A percentile compares a stretch with the other conserved stretches of the same genome.
phyloP scores from a whole-genome alignment of 768 basidiomycete species.

The Lactarius vividus region DNA sequence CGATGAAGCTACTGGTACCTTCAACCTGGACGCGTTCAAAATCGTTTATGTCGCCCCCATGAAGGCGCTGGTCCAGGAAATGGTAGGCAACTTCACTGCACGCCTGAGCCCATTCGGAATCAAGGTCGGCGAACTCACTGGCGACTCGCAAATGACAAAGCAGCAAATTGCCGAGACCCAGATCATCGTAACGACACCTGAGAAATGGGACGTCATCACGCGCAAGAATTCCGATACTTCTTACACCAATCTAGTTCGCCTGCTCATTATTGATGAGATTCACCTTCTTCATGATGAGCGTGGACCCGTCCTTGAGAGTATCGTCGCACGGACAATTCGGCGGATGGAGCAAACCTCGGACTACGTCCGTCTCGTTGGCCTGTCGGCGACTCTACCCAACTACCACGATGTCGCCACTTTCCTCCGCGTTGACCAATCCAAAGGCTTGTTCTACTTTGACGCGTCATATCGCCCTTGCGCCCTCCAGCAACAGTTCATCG shows the following conservation, averaged over 20 bases:
- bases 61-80: constrained; percentile 99
- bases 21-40: constrained; percentile 91
- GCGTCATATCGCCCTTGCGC: constrained; percentile 91
- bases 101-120: constrained; percentile 72
- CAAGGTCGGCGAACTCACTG: constrained; percentile 92
- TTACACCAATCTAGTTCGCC: constrained; percentile 93
- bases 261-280: constrained; percentile 98
- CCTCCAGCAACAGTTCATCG: constrained; percentile 95
- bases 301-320: constrained; percentile 91
- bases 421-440: constrained; percentile 87
- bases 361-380: constrained; percentile 89
- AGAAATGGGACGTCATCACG: constrained; percentile 99
- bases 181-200: constrained; percentile 97
- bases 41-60: constrained; percentile 98
- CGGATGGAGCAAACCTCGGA: constrained; percentile 93
- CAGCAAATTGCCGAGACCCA: constrained; percentile 96
- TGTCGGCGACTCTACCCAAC: constrained; percentile 97
- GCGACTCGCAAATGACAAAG: constrained; percentile 97
- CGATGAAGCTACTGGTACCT: constrained; percentile 72
- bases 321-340: constrained; percentile 86
- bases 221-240: constrained; percentile 96
- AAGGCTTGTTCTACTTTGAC: constrained; percentile 97
- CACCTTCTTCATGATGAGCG: constrained; percentile 97
- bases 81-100: constrained; percentile 90
- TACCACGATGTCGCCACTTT: constrained; percentile 98